Conservation (phyloP, 768 basidiomycete genomes). For the Leccinellum rugosiceps region DNA sequence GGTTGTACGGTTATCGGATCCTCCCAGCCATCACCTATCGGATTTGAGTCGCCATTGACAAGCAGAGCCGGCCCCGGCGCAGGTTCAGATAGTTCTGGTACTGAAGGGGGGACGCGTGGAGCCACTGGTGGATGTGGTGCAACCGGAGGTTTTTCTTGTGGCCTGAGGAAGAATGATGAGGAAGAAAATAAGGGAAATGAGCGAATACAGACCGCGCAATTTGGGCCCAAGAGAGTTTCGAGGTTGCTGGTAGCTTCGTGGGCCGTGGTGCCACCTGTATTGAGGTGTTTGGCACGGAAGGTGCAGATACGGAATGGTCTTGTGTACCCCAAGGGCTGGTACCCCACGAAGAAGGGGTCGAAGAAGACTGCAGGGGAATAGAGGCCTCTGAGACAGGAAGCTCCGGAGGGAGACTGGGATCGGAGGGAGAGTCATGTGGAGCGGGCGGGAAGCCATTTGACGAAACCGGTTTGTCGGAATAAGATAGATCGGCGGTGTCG, state of each 20-base stretch:
- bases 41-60: slow-evolving; percentile 33
- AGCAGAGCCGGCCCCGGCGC: slow-evolving; percentile 25
- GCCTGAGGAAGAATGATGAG: slow-evolving; percentile 35
- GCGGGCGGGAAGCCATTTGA: slow-evolving; percentile 12
- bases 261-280: slow-evolving; percentile 25
- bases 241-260: slow-evolving; percentile 61
- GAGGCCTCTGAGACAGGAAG: slow-evolving; percentile 9
- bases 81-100: slow-evolving; percentile 20
- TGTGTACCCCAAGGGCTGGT: slow-evolving; percentile 30
- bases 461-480: slow-evolving; percentile 13
- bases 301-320: slow-evolving; percentile 37
- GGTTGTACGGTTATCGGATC: slow-evolving; percentile 69
- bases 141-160: slow-evolving; percentile 61
- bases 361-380: slow-evolving; percentile 13
- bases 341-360: slow-evolving; percentile 36
- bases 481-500: slow-evolving; percentile 13
- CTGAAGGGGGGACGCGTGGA: slow-evolving; percentile 15
- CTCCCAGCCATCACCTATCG: slow-evolving; percentile 53
- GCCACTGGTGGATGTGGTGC: slow-evolving; percentile 34
- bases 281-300: slow-evolving; percentile 20
- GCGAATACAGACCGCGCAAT: slow-evolving; percentile 52
- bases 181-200: slow-evolving; percentile 1
- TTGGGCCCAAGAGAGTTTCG: slow-evolving; percentile 85
- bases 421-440: slow-evolving; percentile 16
- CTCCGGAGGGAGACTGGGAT: slow-evolving; percentile 12